Evolutionary conservation across 352 stramenopile genomes (phyloP), one percentile per base, ranked within the genome.

Genomic region (Phytophthora tentaculata): DNA sequence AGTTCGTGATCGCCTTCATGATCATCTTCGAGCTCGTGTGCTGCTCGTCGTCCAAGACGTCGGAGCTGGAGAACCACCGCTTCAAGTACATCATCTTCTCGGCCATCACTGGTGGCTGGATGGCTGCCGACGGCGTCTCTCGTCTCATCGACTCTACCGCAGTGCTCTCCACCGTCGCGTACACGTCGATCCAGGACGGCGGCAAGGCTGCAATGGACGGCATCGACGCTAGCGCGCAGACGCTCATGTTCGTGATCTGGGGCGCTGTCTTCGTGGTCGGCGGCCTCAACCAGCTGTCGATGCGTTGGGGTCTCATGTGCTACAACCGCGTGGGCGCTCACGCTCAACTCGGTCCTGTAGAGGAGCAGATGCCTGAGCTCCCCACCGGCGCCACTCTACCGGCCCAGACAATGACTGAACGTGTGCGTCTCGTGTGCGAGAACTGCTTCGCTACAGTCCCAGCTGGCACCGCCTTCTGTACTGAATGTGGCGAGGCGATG

Each of bases 51-150:
- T 94, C 85, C 64, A 96, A 96, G 81, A 90, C 84, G 5, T 73
- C 71, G 9, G 89, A 96, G 49, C 71, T 94, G 22, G 89, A 96
- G 71, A 95, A 92, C 79, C 89, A 96, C 75, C 87, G 89, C 16
- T 91, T 96, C 80, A 96, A 96, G 76, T 96, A 96, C 62, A 79
- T 95, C 2, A 6, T 94, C n/a, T 90, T 96, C 49, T 86, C 85
- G 28, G 69, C 80, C 6, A 64, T 92, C 23, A 81, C 80, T 0
- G 89, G 89, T 51, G 87, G 87, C 39, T 96, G 89, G 89, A 68
- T 96, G 68, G 76, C 88, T 0, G 66, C 82, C 0, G 89, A 96
- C 60, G 89, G 79, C 22, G 73, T 96, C 5, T 90, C 83, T 2
- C 82, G 87, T n/a, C 77, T 96, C 39, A 62, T 92, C 0, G 84